Evolutionary conservation across 148 eudicot species (phyloP).

Genomic region (Diospyros kaki): DNA sequence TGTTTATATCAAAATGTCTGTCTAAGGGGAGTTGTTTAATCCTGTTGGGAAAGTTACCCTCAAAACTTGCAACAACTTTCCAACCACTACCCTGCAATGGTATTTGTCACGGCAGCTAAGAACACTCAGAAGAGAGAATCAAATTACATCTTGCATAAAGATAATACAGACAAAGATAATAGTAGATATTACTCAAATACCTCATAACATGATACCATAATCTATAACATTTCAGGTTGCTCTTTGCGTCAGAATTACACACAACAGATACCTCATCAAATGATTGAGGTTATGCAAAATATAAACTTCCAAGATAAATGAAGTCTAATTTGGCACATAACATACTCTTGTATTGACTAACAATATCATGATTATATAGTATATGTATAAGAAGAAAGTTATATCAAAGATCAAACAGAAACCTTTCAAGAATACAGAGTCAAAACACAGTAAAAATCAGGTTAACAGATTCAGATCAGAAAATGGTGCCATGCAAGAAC

Average conservation of each 20-base stretch:
- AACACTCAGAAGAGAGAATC: background rate
- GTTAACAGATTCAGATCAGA: too few relatives aligned
- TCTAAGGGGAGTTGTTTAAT: slow-evolving; percentile 96
- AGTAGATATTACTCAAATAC: background rate
- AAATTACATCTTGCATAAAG: background rate
- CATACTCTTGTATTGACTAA: too few relatives aligned
- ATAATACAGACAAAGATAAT: background rate
- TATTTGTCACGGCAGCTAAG: slow-evolving; percentile 8
- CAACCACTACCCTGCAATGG: slow-evolving; percentile 81
- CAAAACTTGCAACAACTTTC: slow-evolving; percentile 96
- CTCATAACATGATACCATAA: background rate
- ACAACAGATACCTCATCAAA: background rate
- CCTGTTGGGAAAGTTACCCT: slow-evolving; percentile 94
- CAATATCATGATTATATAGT: too few relatives aligned
- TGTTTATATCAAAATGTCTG: slow-evolving; percentile 89
- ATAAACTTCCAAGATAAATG: too few relatives aligned
- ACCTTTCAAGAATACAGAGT: too few relatives aligned
- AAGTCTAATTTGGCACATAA: too few relatives aligned
- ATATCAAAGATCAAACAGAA: too few relatives aligned
- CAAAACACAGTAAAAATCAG: too few relatives aligned
- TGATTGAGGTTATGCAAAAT: background rate
- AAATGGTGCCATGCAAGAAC: too few relatives aligned
- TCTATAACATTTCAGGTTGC: too few relatives aligned
- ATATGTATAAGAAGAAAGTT: too few relatives aligned
- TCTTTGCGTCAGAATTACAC: too few relatives aligned